Evolutionary conservation across 495 filamentous ascomycete species (phyloP), one percentile per base, ranked within the genome.

Genomic region (Penicillium cosmopolitanum): DNA sequence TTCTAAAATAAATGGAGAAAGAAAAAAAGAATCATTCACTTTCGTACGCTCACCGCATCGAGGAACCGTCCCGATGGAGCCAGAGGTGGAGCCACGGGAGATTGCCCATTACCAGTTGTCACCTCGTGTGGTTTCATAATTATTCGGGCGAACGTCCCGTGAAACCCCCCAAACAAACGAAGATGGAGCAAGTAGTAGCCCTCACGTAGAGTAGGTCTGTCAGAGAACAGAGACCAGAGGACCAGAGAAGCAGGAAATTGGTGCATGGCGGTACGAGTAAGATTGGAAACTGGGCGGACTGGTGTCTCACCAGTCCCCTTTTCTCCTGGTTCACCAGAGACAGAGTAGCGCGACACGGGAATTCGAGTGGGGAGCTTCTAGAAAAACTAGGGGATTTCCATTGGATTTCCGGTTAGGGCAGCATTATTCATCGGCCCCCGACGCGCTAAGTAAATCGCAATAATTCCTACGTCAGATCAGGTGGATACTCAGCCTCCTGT

Each of bases 401-500:
- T 72, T 62, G 65, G 50, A 71, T 76, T 77, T 63, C 75, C 75
- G 11, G 51, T 73, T 75, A 61, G 64, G 69, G 69, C 59, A 55
- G 57, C 38, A 62, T 62, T 62, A 67, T 60, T 64, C 57, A 62
- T 67, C 55, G 5, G 15, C 36, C 12, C 38, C 25, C 28, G 46
- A 50, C 15, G 15, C 43, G 28, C 47, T 38, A 55, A 58, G 44
- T 54, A 34, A 65, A 68, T 66, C 65, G 64, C 34, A 69, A 60
- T 44, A 52, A 63, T 64, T 62, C 63, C 68, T 71, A 71, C 68
- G 68, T 71, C 68, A 71, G 68, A 68, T 71, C 58, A 71, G 50
- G 68, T 71, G 68, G 68, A 63, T 57, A 50, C 68, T 70, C 65
- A 70, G 68, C 68, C 74, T 77, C 68, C 69, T 73, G 72, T 71